These are phyloP conservation scores for Claviceps arundinis DNA, from an alignment of 2,329 filamentous ascomycete genomes.

Conservation along the genomic window DNA sequence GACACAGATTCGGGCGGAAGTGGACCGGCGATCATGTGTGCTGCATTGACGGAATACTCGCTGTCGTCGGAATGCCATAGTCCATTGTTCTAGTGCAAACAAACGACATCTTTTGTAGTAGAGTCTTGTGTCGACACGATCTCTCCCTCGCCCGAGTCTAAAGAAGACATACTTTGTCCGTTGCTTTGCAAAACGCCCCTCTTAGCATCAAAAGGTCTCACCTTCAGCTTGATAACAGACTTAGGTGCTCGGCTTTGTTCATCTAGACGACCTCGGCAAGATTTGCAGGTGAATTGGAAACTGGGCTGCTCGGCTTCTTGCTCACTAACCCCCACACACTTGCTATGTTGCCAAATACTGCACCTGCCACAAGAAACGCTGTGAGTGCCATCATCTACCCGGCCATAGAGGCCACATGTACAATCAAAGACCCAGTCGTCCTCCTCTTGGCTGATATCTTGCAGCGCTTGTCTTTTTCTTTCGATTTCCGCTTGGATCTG, in stretches of 20 bases:
- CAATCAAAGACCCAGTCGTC: constrained; percentile 94
- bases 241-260: constrained; percentile 43
- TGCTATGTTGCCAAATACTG: constrained; percentile 94
- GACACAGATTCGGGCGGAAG: neutral
- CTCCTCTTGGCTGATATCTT: constrained; percentile 59
- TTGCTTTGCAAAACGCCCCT: constrained; percentile 4
- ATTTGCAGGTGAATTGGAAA: constrained; percentile 74
- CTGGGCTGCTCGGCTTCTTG: constrained; percentile 69
- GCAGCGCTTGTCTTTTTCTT: constrained; percentile 61
- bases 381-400: constrained; percentile 88
- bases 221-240: constrained; percentile 41
- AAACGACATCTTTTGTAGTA: neutral
- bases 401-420: constrained; percentile 76
- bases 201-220: constrained; percentile 13
- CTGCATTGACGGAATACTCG: neutral
- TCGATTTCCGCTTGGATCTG: constrained; percentile 74
- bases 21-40: neutral
- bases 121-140: neutral
- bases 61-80: neutral
- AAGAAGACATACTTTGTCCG: neutral
- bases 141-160: no score
- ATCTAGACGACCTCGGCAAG: constrained; percentile 61
- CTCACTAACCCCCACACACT: constrained; percentile 70
- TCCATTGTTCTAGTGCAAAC: neutral
- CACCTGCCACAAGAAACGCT: constrained; percentile 90